A percentile compares a stretch with the other conserved stretches of the same genome.
These are phyloP conservation scores for Rhodotorula taiwanensis DNA, from an alignment of 768 basidiomycete genomes.

Conservation along the genomic window DNA sequence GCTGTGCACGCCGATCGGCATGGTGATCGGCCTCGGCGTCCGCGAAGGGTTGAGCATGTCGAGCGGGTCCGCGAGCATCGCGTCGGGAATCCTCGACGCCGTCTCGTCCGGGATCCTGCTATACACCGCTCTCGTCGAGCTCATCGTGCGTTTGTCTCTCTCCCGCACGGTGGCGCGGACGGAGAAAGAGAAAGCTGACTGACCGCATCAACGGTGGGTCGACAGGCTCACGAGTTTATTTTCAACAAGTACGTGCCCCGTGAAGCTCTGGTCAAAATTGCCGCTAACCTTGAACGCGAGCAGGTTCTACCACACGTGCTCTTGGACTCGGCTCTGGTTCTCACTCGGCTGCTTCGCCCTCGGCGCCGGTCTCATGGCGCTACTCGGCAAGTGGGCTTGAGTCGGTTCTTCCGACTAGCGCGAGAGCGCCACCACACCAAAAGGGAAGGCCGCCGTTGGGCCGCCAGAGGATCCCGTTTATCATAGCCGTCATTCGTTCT, in stretches of 20 bases:
- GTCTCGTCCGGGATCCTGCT: conserved; percentile 39
- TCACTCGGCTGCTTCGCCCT: conserved; percentile 21
- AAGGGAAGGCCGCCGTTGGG: no score
- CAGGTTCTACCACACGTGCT: conserved; percentile 25
- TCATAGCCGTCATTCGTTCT: no score
- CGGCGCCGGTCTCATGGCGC: conserved; percentile 36
- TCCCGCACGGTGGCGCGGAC: no score
- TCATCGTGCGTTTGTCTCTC: not conserved
- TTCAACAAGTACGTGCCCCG: conserved; percentile 29
- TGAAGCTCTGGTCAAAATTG: no score
- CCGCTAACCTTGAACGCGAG: no score
- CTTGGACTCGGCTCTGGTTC: conserved; percentile 29
- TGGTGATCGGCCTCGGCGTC: conserved; percentile 37
- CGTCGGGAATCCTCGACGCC: conserved; percentile 37
- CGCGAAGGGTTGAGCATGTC: conserved; percentile 34
- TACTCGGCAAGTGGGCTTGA: conserved; percentile 17
- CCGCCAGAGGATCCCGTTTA: no score
- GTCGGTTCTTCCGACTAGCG: no score
- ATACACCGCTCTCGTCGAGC: conserved; percentile 36
- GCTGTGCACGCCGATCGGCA: conserved; percentile 40
- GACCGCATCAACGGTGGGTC: no score
- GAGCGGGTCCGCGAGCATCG: conserved; percentile 24
- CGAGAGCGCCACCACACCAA: no score
- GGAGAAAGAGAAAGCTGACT: no score
- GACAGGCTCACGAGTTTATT: conserved; percentile 37